Conservation (phyloP, 2,329 filamentous ascomycete genomes). For the Aspergillus tubingensis region DNA sequence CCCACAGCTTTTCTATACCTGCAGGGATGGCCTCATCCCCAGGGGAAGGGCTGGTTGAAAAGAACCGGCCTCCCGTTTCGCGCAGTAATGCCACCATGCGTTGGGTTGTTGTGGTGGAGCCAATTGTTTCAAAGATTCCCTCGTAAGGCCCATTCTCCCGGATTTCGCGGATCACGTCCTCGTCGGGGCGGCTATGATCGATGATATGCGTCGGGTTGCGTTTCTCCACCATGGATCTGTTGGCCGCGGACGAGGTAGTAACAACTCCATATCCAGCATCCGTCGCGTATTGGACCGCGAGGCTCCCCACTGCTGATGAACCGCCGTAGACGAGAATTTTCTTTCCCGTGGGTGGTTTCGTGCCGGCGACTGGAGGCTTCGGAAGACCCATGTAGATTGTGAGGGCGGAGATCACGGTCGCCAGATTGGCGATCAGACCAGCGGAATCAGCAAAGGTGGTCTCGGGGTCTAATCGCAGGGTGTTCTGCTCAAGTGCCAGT, state of each 20-base stretch:
- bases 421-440: slow-evolving; percentile 21
- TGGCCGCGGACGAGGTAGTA: slow-evolving; percentile 14
- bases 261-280: slow-evolving; percentile 16
- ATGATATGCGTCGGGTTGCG: slow-evolving; percentile 12
- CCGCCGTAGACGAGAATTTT: slow-evolving; percentile 16
- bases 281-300: slow-evolving; percentile 14
- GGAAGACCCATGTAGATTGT: slow-evolving; percentile 18
- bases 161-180: slow-evolving; percentile 3
- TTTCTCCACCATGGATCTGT: slow-evolving; percentile 6
- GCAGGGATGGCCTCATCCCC: too few relatives aligned
- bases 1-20: too few relatives aligned
- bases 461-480: slow-evolving; percentile 1
- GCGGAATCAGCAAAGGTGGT: slow-evolving; percentile 14
- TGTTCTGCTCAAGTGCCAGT: slow-evolving; percentile 11
- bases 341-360: slow-evolving; percentile 5
- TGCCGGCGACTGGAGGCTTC: slow-evolving; percentile 12
- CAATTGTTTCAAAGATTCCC: slow-evolving; percentile 5
- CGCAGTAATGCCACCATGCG: neutral
- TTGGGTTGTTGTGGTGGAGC: neutral
- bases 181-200: slow-evolving; percentile 13
- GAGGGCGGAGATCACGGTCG: slow-evolving; percentile 20
- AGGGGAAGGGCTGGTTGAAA: too few relatives aligned
- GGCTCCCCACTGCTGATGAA: slow-evolving; percentile 4
- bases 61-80: too few relatives aligned
- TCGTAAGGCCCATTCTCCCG: slow-evolving; percentile 12